Conservation (phyloP, 345 rosid species). For the Toxicodendron radicans region DNA sequence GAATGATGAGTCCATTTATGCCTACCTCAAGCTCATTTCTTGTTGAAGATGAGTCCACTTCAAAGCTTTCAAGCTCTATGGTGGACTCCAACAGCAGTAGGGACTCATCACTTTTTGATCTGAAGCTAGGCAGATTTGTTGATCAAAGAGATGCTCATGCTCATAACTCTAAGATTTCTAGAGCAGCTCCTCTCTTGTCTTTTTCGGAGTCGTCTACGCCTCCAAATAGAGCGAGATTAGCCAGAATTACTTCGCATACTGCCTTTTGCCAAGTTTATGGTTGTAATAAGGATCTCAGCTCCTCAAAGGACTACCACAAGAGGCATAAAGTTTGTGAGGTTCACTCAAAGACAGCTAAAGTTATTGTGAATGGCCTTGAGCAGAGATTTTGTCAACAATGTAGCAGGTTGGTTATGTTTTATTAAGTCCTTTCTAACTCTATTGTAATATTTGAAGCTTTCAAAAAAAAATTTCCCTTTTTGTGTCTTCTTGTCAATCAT, state of each 20-base stretch:
- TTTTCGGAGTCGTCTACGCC: slow-evolving; percentile 29
- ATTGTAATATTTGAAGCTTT: neutral
- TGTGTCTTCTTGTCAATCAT: neutral
- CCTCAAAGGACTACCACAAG: slow-evolving; percentile 72
- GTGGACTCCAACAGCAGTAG: slow-evolving; percentile 35
- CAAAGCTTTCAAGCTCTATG: slow-evolving; percentile 42
- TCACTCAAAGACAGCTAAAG: slow-evolving; percentile 72
- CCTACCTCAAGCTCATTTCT: slow-evolving; percentile 28
- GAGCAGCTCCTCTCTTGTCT: slow-evolving; percentile 22
- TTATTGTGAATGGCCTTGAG: slow-evolving; percentile 61
- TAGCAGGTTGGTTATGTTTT: slow-evolving; percentile 58
- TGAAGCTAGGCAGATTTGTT: slow-evolving; percentile 62
- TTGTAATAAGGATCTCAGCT: slow-evolving; percentile 74
- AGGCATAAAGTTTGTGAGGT: slow-evolving; percentile 80
- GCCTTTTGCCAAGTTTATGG: slow-evolving; percentile 72
- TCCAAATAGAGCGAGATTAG: slow-evolving; percentile 36
- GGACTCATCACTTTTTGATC: slow-evolving; percentile 61
- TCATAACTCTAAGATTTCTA: slow-evolving; percentile 22
- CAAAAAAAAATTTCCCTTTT: neutral
- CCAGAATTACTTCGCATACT: slow-evolving; percentile 28
- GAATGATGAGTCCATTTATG: slow-evolving; percentile 27
- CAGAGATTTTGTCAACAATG: slow-evolving; percentile 95
- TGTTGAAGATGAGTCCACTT: slow-evolving; percentile 39
- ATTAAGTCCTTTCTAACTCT: neutral
- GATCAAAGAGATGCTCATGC: slow-evolving; percentile 33